These are phyloP conservation scores for Moesziomyces globuligerus DNA, from an alignment of 1,284 basidiomycete species.

Conservation along the genomic window DNA sequence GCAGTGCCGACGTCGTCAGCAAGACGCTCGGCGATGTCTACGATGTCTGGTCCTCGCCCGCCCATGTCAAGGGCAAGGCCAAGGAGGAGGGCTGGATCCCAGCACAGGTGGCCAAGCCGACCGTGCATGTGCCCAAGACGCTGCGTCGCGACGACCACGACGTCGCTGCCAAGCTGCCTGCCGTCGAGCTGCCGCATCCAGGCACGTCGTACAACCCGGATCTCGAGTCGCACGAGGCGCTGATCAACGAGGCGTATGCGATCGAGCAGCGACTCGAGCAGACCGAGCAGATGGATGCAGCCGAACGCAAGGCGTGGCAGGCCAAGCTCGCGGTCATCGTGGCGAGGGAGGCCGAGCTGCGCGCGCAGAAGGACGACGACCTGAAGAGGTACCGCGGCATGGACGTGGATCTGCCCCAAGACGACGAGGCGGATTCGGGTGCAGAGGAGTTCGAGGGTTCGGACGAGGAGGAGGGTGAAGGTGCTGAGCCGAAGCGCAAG, in stretches of 20 bases:
- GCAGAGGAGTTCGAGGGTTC: not conserved
- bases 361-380: constrained; percentile 22
- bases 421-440: constrained; percentile 18
- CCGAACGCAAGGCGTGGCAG: constrained; percentile 27
- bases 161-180: constrained; percentile 68
- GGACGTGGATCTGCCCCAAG: constrained; percentile 33
- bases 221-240: constrained; percentile 78
- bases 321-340: constrained; percentile 30
- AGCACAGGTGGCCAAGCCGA: constrained; percentile 10
- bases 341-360: constrained; percentile 32
- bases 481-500: constrained; percentile 46
- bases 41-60: constrained; percentile 34
- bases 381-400: constrained; percentile 40
- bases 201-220: constrained; percentile 95
- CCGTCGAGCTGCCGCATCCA: constrained; percentile 80
- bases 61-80: constrained; percentile 27
- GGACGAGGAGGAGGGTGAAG: constrained; percentile 4
- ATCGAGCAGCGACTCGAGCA: constrained; percentile 74
- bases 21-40: constrained; percentile 22
- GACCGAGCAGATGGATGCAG: constrained; percentile 69
- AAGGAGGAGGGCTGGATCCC: constrained; percentile 30
- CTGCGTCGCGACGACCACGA: constrained; percentile 20
- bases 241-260: constrained; percentile 78
- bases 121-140: constrained; percentile 27
- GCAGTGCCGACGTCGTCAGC: constrained; percentile 23